Evolutionary conservation across 805 yeast species (phyloP).

Genomic region (Pichia manshurica): DNA sequence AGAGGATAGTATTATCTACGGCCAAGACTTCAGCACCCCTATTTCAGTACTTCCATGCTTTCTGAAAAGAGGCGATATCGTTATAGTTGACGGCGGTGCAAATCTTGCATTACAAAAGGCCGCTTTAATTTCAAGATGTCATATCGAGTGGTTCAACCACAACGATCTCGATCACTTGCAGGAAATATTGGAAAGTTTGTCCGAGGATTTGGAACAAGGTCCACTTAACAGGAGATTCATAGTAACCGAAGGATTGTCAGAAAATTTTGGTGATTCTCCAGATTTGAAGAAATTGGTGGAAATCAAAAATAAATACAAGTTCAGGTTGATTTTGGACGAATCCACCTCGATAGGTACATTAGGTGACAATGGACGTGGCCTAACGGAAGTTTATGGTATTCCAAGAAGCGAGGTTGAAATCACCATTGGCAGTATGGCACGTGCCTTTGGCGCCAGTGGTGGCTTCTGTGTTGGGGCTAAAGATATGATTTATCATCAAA

Average conservation of each 20-base stretch:
- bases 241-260: slow-evolving; percentile 85
- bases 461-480: slow-evolving; percentile 87
- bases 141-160: slow-evolving; percentile 77
- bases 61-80: slow-evolving; percentile 89
- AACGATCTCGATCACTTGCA: slow-evolving; percentile 84
- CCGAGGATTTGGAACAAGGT: slow-evolving; percentile 55
- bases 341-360: slow-evolving; percentile 78
- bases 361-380: slow-evolving; percentile 82
- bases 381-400: slow-evolving; percentile 66
- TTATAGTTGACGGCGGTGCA: slow-evolving; percentile 79
- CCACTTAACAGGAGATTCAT: slow-evolving; percentile 88
- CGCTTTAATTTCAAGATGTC: slow-evolving; percentile 76
- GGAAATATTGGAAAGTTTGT: slow-evolving; percentile 53
- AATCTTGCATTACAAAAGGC: slow-evolving; percentile 83
- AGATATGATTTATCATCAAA: slow-evolving; percentile 86
- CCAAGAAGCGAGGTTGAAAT: slow-evolving; percentile 73
- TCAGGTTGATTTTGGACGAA: slow-evolving; percentile 84
- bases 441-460: slow-evolving; percentile 78
- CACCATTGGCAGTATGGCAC: slow-evolving; percentile 82
- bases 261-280: slow-evolving; percentile 74
- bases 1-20: slow-evolving; percentile 77
- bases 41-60: slow-evolving; percentile 90
- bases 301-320: slow-evolving; percentile 76
- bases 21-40: slow-evolving; percentile 86
- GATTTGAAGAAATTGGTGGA: slow-evolving; percentile 62